phyloP scores from a whole-genome alignment of 257 asterid genomes.

The Ehretia macrophylla region DNA sequence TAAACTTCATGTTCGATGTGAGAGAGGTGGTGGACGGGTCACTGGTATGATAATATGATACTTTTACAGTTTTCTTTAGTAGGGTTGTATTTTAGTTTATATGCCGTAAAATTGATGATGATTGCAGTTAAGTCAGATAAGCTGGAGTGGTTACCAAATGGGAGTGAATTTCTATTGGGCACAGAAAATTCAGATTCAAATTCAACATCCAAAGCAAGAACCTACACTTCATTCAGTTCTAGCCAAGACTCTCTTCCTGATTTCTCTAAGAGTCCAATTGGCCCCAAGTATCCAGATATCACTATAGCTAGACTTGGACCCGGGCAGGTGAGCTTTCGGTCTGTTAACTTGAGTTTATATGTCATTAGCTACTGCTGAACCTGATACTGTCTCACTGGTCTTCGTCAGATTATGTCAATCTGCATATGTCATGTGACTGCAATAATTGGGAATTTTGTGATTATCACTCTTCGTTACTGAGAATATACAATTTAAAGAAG shows the following conservation, averaged over 20 bases:
- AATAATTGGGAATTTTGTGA: too few relatives aligned
- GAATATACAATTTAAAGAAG: too few relatives aligned
- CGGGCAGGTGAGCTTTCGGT: constrained; percentile 62
- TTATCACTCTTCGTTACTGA: too few relatives aligned
- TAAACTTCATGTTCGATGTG: constrained; percentile 68
- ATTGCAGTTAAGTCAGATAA: constrained; percentile 61
- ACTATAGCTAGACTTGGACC: constrained; percentile 75
- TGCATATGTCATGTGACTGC: too few relatives aligned
- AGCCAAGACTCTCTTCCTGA: constrained; percentile 69
- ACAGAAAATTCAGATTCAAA: constrained; percentile 34
- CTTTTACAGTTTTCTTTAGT: not conserved
- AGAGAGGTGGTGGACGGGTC: constrained; percentile 42
- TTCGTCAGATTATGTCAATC: too few relatives aligned
- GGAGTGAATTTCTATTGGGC: constrained; percentile 59
- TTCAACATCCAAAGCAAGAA: constrained; percentile 42
- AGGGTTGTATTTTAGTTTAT: constrained; percentile 4
- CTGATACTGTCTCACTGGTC: too few relatives aligned
- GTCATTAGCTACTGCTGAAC: not conserved
- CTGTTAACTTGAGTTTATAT: constrained; percentile 6
- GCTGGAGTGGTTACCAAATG: constrained; percentile 78
- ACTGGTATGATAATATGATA: constrained; percentile 38
- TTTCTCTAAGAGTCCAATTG: constrained; percentile 46
- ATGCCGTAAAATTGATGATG: not conserved
- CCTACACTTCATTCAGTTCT: constrained; percentile 74
- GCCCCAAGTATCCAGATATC: constrained; percentile 55